Evolutionary conservation across 176 grass and related monocot species (phyloP).

Genomic region (Bolboschoenus planiculmis): DNA sequence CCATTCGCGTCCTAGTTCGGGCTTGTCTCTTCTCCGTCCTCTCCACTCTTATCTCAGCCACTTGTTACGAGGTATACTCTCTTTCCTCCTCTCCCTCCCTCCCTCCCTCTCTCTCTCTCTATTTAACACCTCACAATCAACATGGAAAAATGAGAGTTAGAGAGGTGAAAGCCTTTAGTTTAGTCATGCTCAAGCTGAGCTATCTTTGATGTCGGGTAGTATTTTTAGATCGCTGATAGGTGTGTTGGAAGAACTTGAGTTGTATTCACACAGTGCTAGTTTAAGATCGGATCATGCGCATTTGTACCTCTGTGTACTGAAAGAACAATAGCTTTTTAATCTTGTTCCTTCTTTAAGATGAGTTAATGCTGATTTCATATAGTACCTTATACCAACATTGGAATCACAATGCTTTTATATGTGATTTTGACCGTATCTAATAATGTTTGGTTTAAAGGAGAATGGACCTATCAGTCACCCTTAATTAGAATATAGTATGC

Average conservation of each 20-base stretch:
- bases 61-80: too few relatives aligned
- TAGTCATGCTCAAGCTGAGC: conserved; percentile 45
- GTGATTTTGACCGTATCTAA: neutral
- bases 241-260: conserved; percentile 91
- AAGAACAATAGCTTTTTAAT: conserved; percentile 63
- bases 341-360: conserved; percentile 81
- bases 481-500: conserved; percentile 52
- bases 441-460: conserved; percentile 40
- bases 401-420: neutral
- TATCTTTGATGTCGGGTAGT: conserved; percentile 74
- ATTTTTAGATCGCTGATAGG: conserved; percentile 86
- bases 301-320: conserved; percentile 86
- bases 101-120: too few relatives aligned
- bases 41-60: too few relatives aligned
- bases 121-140: too few relatives aligned
- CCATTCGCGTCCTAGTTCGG: too few relatives aligned
- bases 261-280: conserved; percentile 70
- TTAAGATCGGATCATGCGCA: conserved; percentile 79
- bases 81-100: too few relatives aligned
- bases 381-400: neutral
- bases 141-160: too few relatives aligned
- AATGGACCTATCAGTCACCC: conserved; percentile 38
- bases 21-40: too few relatives aligned
- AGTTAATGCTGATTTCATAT: conserved; percentile 16
- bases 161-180: too few relatives aligned